Conservation (phyloP, 2,329 filamentous ascomycete genomes). For the Beauveria scarabaeidicola region DNA sequence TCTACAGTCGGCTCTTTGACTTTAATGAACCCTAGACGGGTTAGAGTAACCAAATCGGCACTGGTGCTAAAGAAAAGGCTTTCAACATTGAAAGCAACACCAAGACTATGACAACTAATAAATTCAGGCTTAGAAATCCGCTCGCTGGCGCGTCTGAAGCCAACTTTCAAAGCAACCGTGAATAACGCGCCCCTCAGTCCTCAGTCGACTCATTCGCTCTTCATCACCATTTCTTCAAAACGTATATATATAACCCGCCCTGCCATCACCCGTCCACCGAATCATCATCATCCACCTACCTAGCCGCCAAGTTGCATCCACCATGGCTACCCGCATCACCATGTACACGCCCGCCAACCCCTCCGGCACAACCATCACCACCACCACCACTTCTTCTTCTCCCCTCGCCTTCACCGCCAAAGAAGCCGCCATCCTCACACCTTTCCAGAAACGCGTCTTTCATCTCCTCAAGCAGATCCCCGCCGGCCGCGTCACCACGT, state of each 20-base stretch:
- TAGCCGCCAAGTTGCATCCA: neutral
- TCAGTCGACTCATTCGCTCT: neutral
- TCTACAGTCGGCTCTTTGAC: no score
- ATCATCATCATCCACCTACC: neutral
- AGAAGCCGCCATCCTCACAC: constrained; percentile 3
- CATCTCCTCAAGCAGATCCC: constrained; percentile 7
- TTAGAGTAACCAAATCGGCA: no score
- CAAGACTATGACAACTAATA: neutral
- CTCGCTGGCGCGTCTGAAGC: neutral
- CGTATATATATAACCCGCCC: neutral
- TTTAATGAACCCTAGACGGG: no score
- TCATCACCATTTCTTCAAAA: neutral
- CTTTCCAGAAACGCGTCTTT: constrained; percentile 9
- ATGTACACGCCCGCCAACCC: constrained; percentile 9
- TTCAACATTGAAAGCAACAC: constrained; percentile 10
- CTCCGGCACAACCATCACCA: neutral
- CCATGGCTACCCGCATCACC: constrained; percentile 7
- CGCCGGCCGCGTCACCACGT: constrained; percentile 11
- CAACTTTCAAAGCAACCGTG: constrained; percentile 1
- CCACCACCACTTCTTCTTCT: neutral
- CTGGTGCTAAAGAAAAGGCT: neutral
- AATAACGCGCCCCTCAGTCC: neutral
- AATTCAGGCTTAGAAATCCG: constrained; percentile 11
- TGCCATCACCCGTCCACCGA: no score
- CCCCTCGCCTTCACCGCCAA: neutral